These are phyloP conservation scores for Amaranthus tricolor DNA, from an alignment of 179 eudicot genomes.

Conservation along the genomic window DNA sequence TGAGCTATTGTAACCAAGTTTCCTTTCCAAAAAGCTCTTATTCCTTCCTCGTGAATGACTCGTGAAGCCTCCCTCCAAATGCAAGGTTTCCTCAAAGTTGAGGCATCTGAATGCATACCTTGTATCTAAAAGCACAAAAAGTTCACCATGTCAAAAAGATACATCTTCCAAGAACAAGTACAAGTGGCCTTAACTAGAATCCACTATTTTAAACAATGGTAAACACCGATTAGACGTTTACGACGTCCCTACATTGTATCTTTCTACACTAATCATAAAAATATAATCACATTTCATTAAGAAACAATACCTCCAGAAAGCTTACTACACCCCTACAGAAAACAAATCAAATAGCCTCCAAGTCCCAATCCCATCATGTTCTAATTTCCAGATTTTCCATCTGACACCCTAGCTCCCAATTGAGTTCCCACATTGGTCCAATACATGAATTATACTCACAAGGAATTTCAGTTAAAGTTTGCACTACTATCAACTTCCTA, in stretches of 20 bases:
- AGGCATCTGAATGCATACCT: conserved; percentile 70
- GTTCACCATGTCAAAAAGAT: not conserved
- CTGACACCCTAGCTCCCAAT: not conserved
- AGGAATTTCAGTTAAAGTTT: too few relatives aligned
- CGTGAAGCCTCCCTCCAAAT: conserved; percentile 68
- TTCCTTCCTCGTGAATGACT: conserved; percentile 57
- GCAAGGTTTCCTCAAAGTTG: conserved; percentile 52
- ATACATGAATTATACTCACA: too few relatives aligned
- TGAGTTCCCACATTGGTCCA: too few relatives aligned
- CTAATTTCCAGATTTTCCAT: too few relatives aligned
- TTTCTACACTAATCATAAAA: not conserved
- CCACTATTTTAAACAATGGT: not conserved
- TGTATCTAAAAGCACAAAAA: conserved; percentile 44
- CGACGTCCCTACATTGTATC: not conserved
- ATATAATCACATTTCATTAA: not conserved
- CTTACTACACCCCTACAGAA: too few relatives aligned
- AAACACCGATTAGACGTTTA: not conserved
- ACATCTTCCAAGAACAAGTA: not conserved
- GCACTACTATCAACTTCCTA: too few relatives aligned
- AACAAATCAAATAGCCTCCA: too few relatives aligned
- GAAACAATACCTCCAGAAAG: not conserved
- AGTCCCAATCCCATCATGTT: too few relatives aligned
- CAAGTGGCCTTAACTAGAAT: not conserved
- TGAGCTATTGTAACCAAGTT: conserved; percentile 73
- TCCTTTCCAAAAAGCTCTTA: conserved; percentile 78